A percentile compares a stretch with the other conserved stretches of the same genome.
phyloP scores from a whole-genome alignment of 371 early-diverging fungal species.

The Mucor racemosus region DNA sequence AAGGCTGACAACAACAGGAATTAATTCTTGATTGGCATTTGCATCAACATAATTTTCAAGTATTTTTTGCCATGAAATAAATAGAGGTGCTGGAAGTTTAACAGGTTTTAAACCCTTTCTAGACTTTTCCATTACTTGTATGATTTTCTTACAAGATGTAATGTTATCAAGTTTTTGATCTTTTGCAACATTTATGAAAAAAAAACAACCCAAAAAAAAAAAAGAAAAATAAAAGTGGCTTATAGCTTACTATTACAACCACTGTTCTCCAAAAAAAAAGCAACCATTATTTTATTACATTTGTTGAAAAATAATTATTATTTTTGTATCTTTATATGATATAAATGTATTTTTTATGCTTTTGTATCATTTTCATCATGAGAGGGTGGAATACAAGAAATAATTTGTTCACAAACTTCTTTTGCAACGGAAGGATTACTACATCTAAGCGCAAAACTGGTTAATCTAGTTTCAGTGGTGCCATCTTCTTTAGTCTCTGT shows the following conservation, averaged over 20 bases:
- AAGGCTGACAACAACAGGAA: conserved; percentile 26
- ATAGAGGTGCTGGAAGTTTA: conserved; percentile 38
- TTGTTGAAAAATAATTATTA: neutral
- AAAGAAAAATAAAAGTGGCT: no score
- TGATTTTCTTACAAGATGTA: no score
- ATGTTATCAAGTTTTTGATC: no score
- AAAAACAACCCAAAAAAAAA: neutral
- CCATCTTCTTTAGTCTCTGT: conserved; percentile 31
- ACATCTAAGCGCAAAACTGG: conserved; percentile 55
- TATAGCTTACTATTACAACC: no score
- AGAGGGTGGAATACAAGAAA: conserved; percentile 18
- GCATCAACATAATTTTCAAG: conserved; percentile 6
- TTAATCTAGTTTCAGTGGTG: conserved; percentile 34
- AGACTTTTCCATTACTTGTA: conserved; percentile 27
- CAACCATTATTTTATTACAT: no score
- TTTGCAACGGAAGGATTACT: conserved; percentile 21
- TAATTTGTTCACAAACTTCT: conserved; percentile 27
- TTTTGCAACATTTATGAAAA: neutral
- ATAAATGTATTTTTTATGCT: neutral
- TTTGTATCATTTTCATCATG: neutral
- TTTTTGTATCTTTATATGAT: neutral
- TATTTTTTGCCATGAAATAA: conserved; percentile 32
- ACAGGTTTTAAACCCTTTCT: conserved; percentile 36
- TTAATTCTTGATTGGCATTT: conserved; percentile 11
- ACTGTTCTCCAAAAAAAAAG: no score